Base-by-base conservation (phyloP, 108 stramenopile genomes). In the Schizochytrium sp. region DNA sequence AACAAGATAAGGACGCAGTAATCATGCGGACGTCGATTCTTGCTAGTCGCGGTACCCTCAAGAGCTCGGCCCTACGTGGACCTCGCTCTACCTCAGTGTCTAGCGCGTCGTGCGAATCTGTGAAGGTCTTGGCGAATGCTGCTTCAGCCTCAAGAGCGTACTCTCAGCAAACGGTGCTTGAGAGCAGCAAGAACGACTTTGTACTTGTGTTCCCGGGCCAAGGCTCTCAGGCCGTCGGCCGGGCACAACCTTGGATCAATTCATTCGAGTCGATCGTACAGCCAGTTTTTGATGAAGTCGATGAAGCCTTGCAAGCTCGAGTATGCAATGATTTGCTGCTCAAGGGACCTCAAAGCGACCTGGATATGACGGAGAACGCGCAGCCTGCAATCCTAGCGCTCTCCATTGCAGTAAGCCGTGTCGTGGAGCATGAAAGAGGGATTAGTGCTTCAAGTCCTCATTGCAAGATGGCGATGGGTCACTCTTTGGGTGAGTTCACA, bases 401-500 rank as follows among this genome's bases (percentile, higher is more conserved):
- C 45, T 83, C 76, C 15, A 28, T 55, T 38, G 76, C 76, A 17
- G 53, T 83, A 8, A 10, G 28, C 50, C 76, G 53, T 13, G 76
- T 55, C 45, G 12, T 83, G 10, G 64, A 69, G 10, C 64, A 69
- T 15, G 64, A 69, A 15, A 38, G 40, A 8, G 64, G 64, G 42
- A 38, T 69, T 44, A 38, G 76, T n/a, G 47, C 50, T 53, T 47
- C 76, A 38, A 83, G 47, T 53, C 76, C 76, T 47, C 76, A 83
- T 10, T 83, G 76, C 76, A 55, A 55, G 53, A 83, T 83, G 76
- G 76, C 76, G 50, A n/a, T 55, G 17, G 76, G 76, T n/a, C 76
- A 83, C 76, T 83, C 76, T 5, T 38, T 83, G 50, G 76, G 76
- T n/a, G 76, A 83, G 47, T 83, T 83, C 76, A 3, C 76, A 8